A percentile compares a stretch with the other conserved stretches of the same genome.
phyloP scores from a whole-genome alignment of 2,329 filamentous ascomycete genomes.

The Colletotrichum tropicicola region DNA sequence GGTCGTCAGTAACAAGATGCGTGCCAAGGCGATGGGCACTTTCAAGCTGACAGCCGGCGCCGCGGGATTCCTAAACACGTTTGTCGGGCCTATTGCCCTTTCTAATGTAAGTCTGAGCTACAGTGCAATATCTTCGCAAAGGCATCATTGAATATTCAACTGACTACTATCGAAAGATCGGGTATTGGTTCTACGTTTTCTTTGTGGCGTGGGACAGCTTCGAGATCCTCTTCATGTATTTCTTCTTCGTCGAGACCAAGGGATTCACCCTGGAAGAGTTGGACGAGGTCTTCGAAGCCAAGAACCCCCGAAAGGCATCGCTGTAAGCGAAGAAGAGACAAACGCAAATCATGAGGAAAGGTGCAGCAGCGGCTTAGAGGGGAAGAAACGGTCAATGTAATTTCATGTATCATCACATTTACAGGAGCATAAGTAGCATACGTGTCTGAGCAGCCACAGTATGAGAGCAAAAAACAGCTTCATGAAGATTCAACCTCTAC shows the following conservation, averaged over 20 bases:
- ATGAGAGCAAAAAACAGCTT: too few relatives aligned
- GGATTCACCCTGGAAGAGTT: constrained; percentile 64
- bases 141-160: constrained; percentile 21
- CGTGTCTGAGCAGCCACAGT: too few relatives aligned
- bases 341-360: constrained; percentile 35
- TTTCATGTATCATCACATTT: too few relatives aligned
- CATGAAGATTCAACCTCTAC: too few relatives aligned
- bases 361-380: neutral
- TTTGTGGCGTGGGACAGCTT: constrained; percentile 46
- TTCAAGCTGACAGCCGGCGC: constrained; percentile 46
- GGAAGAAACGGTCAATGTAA: too few relatives aligned
- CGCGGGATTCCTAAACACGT: constrained; percentile 46
- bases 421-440: too few relatives aligned
- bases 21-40: constrained; percentile 44
- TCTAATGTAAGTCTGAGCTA: constrained; percentile 34
- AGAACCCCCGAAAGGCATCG: constrained; percentile 42
- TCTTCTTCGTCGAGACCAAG: constrained; percentile 54
- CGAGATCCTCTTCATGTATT: constrained; percentile 37
- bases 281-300: constrained; percentile 59
- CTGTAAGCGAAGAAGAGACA: constrained; percentile 46
- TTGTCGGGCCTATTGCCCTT: constrained; percentile 41
- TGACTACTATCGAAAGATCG: constrained; percentile 35
- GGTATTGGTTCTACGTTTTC: constrained; percentile 48
- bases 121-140: neutral
- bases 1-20: constrained; percentile 47